These are phyloP conservation scores for Suillus subluteus DNA, from an alignment of 768 basidiomycete genomes.

Conservation along the genomic window DNA sequence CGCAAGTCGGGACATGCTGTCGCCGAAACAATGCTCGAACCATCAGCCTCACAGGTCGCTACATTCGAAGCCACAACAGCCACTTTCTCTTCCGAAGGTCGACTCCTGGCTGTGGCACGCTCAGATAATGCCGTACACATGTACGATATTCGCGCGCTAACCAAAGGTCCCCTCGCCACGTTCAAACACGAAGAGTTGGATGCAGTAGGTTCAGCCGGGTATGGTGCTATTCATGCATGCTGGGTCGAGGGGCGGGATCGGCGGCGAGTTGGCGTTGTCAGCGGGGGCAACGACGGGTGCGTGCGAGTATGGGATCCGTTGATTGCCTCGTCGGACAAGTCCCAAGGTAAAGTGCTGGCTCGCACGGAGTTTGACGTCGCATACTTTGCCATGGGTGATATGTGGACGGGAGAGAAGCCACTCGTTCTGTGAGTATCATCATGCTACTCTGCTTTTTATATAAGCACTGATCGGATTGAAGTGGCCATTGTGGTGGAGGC, in stretches of 20 bases:
- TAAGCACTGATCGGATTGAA: constrained; percentile 21
- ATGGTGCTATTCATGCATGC: constrained; percentile 53
- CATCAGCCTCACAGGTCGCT: constrained; percentile 18
- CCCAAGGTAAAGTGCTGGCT: constrained; percentile 54
- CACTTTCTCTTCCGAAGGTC: constrained; percentile 61
- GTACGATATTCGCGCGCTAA: constrained; percentile 63
- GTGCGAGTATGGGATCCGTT: constrained; percentile 69
- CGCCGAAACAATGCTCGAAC: constrained; percentile 37
- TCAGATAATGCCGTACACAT: constrained; percentile 62
- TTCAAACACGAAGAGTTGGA: constrained; percentile 51
- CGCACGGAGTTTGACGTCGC: constrained; percentile 60
- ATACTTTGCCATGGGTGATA: constrained; percentile 62
- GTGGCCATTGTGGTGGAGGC: constrained; percentile 54
- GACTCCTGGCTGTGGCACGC: constrained; percentile 62
- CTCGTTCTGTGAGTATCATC: constrained; percentile 58
- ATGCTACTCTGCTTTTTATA: neutral
- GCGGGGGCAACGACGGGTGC: constrained; percentile 72
- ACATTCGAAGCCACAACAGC: constrained; percentile 51
- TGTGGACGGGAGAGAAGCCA: constrained; percentile 51
- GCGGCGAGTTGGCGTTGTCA: constrained; percentile 52
- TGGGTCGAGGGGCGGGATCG: constrained; percentile 52
- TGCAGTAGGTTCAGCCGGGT: constrained; percentile 34
- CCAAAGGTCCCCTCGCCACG: constrained; percentile 46
- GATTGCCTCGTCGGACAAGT: constrained; percentile 37
- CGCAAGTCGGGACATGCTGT: constrained; percentile 33